These are phyloP conservation scores for Aschersonia sp. DNA, from an alignment of 2,329 filamentous ascomycete genomes.

Conservation along the genomic window DNA sequence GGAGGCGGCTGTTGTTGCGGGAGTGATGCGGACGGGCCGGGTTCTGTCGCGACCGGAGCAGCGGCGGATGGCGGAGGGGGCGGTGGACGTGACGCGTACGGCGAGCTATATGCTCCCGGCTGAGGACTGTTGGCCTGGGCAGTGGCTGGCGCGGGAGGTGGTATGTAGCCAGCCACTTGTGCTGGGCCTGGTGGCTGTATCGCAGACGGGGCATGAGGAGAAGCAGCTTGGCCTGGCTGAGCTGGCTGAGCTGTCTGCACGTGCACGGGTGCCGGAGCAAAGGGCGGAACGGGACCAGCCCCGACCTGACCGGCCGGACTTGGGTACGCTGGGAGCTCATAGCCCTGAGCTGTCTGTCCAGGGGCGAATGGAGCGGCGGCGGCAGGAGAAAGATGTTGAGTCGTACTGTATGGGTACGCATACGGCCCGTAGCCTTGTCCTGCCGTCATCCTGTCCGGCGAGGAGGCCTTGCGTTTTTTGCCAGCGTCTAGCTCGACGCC, in stretches of 20 bases:
- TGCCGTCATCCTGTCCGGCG: conserved; percentile 32
- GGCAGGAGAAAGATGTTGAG: conserved; percentile 19
- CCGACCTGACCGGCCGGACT: conserved; percentile 13
- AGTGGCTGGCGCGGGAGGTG: conserved; percentile 19
- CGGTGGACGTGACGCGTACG: conserved; percentile 20
- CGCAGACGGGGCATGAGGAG: conserved; percentile 3
- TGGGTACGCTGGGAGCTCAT: conserved; percentile 19
- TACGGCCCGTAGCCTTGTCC: conserved; percentile 23
- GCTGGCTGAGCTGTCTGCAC: conserved; percentile 9
- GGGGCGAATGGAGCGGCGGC: conserved; percentile 16
- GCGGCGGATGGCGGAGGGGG: conserved; percentile 8
- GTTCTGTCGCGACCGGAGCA: conserved; percentile 3
- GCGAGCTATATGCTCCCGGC: conserved; percentile 20
- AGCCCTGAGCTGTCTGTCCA: conserved; percentile 18
- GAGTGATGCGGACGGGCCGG: no score
- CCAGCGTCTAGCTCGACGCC: conserved; percentile 45
- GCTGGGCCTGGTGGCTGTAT: conserved; percentile 18
- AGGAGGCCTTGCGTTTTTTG: conserved; percentile 42
- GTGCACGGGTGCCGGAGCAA: conserved; percentile 5
- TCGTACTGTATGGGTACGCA: conserved; percentile 17
- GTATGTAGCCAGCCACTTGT: conserved; percentile 19
- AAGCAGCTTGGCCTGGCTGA: conserved; percentile 4
- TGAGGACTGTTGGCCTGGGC: conserved; percentile 16
- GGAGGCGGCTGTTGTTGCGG: no score
- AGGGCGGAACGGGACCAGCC: conserved; percentile 15